These are phyloP conservation scores for Neoscytalidium dimidiatum DNA, from an alignment of 2,329 filamentous ascomycete species.

Conservation along the genomic window DNA sequence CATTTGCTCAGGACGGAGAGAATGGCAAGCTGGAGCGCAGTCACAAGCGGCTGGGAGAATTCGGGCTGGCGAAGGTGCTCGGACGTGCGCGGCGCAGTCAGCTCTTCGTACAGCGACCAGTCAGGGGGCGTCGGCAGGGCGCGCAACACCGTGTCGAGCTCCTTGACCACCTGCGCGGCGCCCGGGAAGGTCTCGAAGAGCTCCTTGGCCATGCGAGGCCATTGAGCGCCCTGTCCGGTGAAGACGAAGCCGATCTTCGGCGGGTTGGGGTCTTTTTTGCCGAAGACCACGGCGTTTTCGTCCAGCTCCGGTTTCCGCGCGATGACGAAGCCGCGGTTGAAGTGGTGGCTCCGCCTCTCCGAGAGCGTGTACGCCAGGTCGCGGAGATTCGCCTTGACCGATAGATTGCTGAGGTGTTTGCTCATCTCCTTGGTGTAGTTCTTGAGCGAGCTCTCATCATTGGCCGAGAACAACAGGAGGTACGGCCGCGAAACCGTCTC, in stretches of 20 bases:
- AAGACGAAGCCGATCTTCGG: constrained; percentile 37
- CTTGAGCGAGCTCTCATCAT: constrained; percentile 19
- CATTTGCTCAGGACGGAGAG: constrained; percentile 14
- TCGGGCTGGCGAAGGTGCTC: constrained; percentile 21
- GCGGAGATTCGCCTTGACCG: constrained; percentile 6
- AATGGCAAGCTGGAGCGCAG: constrained; percentile 20
- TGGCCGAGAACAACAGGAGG: constrained; percentile 19
- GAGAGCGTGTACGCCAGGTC: constrained; percentile 13
- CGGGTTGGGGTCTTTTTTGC: neutral
- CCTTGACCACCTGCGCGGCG: neutral
- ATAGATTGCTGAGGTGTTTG: constrained; percentile 21
- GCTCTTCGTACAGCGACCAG: constrained; percentile 23
- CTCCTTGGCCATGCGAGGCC: constrained; percentile 33
- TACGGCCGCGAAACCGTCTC: neutral
- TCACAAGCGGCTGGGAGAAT: constrained; percentile 20
- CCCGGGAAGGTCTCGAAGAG: constrained; percentile 16
- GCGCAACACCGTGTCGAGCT: constrained; percentile 25
- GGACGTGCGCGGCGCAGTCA: constrained; percentile 10
- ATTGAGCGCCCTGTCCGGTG: constrained; percentile 43
- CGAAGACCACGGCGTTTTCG: neutral
- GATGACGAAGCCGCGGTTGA: neutral
- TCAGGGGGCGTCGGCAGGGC: constrained; percentile 20
- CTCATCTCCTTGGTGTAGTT: neutral
- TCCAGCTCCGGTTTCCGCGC: neutral
- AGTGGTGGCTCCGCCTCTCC: constrained; percentile 8